These are phyloP conservation scores for Neoboletus subvelutipes DNA, from an alignment of 768 basidiomycete genomes.

Conservation along the genomic window DNA sequence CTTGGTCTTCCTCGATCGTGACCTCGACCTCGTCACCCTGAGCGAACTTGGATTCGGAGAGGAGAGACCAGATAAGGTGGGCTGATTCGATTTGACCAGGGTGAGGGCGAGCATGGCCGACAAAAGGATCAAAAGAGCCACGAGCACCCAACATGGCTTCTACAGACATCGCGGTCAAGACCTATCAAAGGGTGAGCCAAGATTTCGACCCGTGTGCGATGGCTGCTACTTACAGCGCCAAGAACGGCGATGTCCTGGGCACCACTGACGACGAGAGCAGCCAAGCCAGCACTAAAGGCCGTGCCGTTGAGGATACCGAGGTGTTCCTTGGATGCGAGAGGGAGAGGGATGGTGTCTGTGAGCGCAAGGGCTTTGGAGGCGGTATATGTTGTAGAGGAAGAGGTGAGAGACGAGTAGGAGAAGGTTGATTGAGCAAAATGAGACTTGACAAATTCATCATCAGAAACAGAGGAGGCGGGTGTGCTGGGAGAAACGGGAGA, in stretches of 20 bases:
- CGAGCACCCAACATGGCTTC: slow-evolving; percentile 78
- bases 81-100: slow-evolving; percentile 83
- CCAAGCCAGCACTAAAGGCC: slow-evolving; percentile 80
- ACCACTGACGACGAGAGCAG: slow-evolving; percentile 69
- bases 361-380: slow-evolving; percentile 52
- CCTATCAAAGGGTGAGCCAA: slow-evolving; percentile 35
- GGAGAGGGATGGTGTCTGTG: slow-evolving; percentile 62
- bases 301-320: slow-evolving; percentile 84
- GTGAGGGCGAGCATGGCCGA: slow-evolving; percentile 74
- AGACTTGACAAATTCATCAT: slow-evolving; percentile 21
- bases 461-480: slow-evolving; percentile 27
- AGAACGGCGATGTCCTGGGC: slow-evolving; percentile 66
- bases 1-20: slow-evolving; percentile 68
- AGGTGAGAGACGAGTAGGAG: neutral
- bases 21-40: slow-evolving; percentile 71
- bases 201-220: neutral
- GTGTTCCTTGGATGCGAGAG: slow-evolving; percentile 74
- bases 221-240: slow-evolving; percentile 33
- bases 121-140: slow-evolving; percentile 75
- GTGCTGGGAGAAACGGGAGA: slow-evolving; percentile 46
- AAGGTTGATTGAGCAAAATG: neutral
- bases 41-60: slow-evolving; percentile 69
- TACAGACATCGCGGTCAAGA: slow-evolving; percentile 79
- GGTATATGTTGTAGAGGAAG: slow-evolving; percentile 11
- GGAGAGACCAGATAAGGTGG: slow-evolving; percentile 62